Conservation (phyloP, 176 grass and related monocot species). For the Zoysia japonica region DNA sequence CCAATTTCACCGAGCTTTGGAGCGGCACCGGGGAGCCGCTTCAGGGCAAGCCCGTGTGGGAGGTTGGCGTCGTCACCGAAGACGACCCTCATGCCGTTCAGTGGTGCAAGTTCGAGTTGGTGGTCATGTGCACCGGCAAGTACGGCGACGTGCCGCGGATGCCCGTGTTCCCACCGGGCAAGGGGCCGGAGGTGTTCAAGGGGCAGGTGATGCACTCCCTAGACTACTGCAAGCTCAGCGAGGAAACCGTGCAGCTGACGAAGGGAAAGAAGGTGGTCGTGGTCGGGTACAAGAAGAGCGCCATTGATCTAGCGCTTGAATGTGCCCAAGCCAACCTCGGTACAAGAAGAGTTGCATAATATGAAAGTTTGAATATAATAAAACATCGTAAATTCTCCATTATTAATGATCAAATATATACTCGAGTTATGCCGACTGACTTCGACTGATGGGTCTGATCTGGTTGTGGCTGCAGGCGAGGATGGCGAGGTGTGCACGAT, state of each 20-base stretch:
- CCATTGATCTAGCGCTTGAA: constrained; percentile 85
- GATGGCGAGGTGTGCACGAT: constrained; percentile 82
- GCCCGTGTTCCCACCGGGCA: constrained; percentile 61
- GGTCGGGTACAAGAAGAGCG: constrained; percentile 96
- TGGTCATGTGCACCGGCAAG: constrained; percentile 95
- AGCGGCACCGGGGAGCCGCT: constrained; percentile 56
- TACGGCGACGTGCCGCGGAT: constrained; percentile 83
- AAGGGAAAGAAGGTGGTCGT: constrained; percentile 87
- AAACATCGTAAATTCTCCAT: too few relatives aligned
- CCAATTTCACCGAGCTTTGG: constrained; percentile 64
- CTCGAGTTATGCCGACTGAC: too few relatives aligned
- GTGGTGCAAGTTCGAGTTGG: constrained; percentile 84
- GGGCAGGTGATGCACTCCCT: constrained; percentile 82
- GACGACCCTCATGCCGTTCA: constrained; percentile 38
- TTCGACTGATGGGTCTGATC: too few relatives aligned
- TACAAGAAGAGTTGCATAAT: constrained; percentile 3
- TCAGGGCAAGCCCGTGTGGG: constrained; percentile 69
- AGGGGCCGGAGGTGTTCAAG: constrained; percentile 73
- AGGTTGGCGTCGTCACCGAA: constrained; percentile 62
- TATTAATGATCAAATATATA: too few relatives aligned
- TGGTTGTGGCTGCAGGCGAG: constrained; percentile 43
- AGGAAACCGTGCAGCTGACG: constrained; percentile 67
- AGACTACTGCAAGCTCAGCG: constrained; percentile 93
- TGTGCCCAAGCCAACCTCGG: constrained; percentile 90
- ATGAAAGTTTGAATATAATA: too few relatives aligned